phyloP scores from a whole-genome alignment of 148 eudicot species.

The Mesembryanthemum crystallinum region DNA sequence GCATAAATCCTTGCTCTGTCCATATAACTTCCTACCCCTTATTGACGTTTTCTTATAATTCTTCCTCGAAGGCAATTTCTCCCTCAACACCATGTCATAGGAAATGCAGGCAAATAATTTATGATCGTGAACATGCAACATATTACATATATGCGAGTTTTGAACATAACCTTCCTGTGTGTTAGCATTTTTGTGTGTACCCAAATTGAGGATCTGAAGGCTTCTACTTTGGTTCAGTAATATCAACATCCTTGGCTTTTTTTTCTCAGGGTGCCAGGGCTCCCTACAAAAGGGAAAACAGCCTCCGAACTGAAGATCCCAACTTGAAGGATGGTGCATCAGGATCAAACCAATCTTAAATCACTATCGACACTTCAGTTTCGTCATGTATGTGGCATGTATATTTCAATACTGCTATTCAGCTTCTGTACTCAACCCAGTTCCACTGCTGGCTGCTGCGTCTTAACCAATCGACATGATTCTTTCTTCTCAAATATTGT shows the following conservation, averaged over 20 bases:
- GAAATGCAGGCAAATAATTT: too few relatives aligned
- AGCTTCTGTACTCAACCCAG: background rate
- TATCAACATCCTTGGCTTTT: constrained; percentile 1
- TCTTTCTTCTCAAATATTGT: constrained; percentile 12
- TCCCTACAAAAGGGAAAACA: constrained; percentile 60
- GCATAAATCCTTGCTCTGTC: too few relatives aligned
- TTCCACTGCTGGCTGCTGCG: constrained; percentile 4
- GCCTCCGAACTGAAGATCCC: constrained; percentile 57
- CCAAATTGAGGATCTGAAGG: background rate
- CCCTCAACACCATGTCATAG: too few relatives aligned
- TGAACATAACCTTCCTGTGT: background rate
- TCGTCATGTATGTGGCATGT: constrained; percentile 8
- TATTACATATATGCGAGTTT: background rate
- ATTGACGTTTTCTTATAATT: too few relatives aligned
- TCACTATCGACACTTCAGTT: constrained; percentile 1
- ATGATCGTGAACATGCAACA: too few relatives aligned
- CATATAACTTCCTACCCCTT: too few relatives aligned
- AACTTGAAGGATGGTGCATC: constrained; percentile 29
- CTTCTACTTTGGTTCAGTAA: constrained; percentile 5
- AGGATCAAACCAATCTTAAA: constrained; percentile 33
- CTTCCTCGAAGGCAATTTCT: too few relatives aligned
- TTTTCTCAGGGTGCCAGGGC: constrained; percentile 67
- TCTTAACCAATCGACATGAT: constrained; percentile 1
- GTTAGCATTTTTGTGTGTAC: background rate
- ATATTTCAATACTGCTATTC: background rate